A percentile compares a stretch with the other conserved stretches of the same genome.
These are phyloP conservation scores for Diaporthe amygdali DNA, from an alignment of 2,329 filamentous ascomycete genomes.

Conservation along the genomic window DNA sequence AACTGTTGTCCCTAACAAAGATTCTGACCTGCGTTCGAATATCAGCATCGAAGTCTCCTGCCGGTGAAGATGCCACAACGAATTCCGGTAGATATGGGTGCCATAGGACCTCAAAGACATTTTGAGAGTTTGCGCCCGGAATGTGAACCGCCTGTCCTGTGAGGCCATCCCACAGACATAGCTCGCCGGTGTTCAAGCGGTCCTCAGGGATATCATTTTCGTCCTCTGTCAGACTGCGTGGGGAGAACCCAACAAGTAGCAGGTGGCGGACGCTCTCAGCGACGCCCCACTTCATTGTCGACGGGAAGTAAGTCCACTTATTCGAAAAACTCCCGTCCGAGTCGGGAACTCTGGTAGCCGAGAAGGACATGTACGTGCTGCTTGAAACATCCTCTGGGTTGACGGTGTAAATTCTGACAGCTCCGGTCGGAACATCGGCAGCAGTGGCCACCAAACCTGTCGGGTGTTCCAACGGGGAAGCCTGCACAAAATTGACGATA, in stretches of 20 bases:
- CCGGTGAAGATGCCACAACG: conserved; percentile 62
- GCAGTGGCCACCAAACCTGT: conserved; percentile 62
- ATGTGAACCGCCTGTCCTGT: conserved; percentile 51
- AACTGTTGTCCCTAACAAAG: conserved; percentile 40
- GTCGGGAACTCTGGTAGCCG: conserved; percentile 43
- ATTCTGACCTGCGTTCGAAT: conserved; percentile 63
- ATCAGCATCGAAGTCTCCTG: conserved; percentile 47
- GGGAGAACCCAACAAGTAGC: conserved; percentile 67
- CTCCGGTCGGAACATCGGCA: conserved; percentile 57
- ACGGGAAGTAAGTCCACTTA: conserved; percentile 67
- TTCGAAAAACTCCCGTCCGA: conserved; percentile 40
- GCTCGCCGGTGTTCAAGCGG: conserved; percentile 61
- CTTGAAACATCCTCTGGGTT: conserved; percentile 39
- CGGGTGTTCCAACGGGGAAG: conserved; percentile 48
- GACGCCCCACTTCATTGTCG: conserved; percentile 67
- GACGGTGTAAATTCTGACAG: conserved; percentile 63
- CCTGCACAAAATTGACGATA: conserved; percentile 67
- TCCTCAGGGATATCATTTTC: conserved; percentile 65
- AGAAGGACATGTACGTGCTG: conserved; percentile 45
- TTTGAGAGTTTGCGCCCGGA: conserved; percentile 57
- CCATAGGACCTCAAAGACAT: conserved; percentile 70
- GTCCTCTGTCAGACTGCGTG: conserved; percentile 56
- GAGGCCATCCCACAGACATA: conserved; percentile 62
- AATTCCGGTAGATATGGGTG: conserved; percentile 61
- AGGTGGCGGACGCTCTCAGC: conserved; percentile 51